Evolutionary conservation across 768 basidiomycete species (phyloP).

Genomic region (Mycena crocata): DNA sequence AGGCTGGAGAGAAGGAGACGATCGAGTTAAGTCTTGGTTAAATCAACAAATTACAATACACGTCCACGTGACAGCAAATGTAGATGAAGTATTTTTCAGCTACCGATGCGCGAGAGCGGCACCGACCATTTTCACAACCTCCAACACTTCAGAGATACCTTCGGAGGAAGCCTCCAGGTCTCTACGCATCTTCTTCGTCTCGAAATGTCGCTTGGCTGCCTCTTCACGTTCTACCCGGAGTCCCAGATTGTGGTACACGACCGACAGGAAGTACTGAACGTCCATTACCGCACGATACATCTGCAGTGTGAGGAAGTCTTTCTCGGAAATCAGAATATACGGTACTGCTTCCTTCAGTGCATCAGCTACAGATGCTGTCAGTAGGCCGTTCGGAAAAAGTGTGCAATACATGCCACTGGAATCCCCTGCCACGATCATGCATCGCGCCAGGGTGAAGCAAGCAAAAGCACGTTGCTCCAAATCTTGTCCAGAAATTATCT

Average conservation of each 20-base stretch:
- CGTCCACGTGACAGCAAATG: background rate
- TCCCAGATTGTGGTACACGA: slow-evolving; percentile 78
- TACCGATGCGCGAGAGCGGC: slow-evolving; percentile 59
- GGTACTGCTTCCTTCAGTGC: slow-evolving; percentile 67
- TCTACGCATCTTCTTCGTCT: slow-evolving; percentile 54
- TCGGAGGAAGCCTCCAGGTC: slow-evolving; percentile 61
- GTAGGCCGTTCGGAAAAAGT: background rate
- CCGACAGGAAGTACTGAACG: slow-evolving; percentile 77
- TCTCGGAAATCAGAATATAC: slow-evolving; percentile 72
- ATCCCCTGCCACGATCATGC: slow-evolving; percentile 71
- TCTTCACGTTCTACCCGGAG: slow-evolving; percentile 66
- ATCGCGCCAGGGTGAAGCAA: slow-evolving; percentile 79
- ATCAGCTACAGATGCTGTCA: slow-evolving; percentile 41
- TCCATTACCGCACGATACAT: slow-evolving; percentile 71
- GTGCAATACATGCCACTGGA: slow-evolving; percentile 50
- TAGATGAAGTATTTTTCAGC: background rate
- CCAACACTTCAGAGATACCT: slow-evolving; percentile 66
- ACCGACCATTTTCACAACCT: slow-evolving; percentile 70
- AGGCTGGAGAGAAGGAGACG: no score
- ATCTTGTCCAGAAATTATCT: slow-evolving; percentile 81
- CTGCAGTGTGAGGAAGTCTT: slow-evolving; percentile 70
- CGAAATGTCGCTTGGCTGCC: slow-evolving; percentile 60
- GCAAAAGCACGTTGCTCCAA: slow-evolving; percentile 82
- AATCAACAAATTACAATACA: background rate
- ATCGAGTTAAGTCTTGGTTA: slow-evolving; percentile 26